Base-by-base conservation (phyloP, 2,329 filamentous ascomycete species). In the Elsinoe ampelina region DNA sequence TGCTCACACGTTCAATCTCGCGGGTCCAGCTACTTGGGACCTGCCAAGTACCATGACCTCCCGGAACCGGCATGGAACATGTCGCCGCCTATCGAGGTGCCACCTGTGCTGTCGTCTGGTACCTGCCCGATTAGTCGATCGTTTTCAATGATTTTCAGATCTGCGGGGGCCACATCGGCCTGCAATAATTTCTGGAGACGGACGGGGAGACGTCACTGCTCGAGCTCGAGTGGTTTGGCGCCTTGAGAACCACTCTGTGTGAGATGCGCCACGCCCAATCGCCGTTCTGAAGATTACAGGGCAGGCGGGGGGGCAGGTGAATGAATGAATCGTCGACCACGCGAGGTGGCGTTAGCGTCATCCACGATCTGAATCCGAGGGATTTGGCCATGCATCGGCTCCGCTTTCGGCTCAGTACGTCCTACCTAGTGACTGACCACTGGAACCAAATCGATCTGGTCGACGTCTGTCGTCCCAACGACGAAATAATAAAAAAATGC, bases 41-140 rank as follows among this genome's bases (percentile, higher is more conserved):
- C 48, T 13, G 48, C 48, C 48, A 52, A 55, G 36, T 43, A 17
- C 4, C n/a, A 47, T 34, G 52, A 55, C 32, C 52, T 42, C 32
- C 52, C 52, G 52, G 52, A 55, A 55, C 17, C 52, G 52, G 36
- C 36, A 55, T 34, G 36, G 52, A 55, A 30, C 19, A 17, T 42
- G 26, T 32, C 17, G 34, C 20, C 39, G 52, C 52, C 52, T 42
- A 35, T 55, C 36, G 38, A 55, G 17, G 26, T 26, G 26, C 26
- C 5, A 51, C n/a, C 30, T 12, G 26, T 17, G 19, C n/a, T 26
- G 34, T 20, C 12, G 20, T 5, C 26, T 47, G 42, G 42, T 41
- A 54, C 52, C 52, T 55, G 52, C 52, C 52, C 17, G 52, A 55
- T 55, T 45, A 17, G 52, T 39, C 38, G 12, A 17, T 7, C 20